These are phyloP conservation scores for Wickerhamomyces sp. DNA, from an alignment of 1,139 yeast genomes.

Conservation along the genomic window DNA sequence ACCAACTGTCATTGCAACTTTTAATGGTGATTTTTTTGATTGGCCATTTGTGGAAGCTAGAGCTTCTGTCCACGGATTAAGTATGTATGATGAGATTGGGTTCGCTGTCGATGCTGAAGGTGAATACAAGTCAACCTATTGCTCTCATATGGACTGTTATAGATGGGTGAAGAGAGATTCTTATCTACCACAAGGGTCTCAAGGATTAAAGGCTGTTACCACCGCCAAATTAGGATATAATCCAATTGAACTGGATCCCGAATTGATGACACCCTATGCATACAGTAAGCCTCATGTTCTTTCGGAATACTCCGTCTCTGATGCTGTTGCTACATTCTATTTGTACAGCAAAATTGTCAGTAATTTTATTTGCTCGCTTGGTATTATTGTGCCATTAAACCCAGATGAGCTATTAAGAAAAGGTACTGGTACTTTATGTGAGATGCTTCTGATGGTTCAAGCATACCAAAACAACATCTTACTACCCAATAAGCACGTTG, in stretches of 20 bases:
- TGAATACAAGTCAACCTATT: conserved; percentile 87
- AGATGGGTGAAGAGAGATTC: conserved; percentile 99
- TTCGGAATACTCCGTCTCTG: conserved; percentile 97
- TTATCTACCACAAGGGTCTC: conserved; percentile 96
- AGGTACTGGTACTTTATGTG: conserved; percentile 98
- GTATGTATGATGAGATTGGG: conserved; percentile 92
- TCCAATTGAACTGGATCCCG: conserved; percentile 96
- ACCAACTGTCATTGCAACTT: conserved; percentile 96
- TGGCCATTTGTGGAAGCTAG: conserved; percentile 98
- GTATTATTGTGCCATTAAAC: conserved; percentile 91
- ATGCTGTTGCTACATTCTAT: conserved; percentile 98
- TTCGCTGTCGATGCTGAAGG: conserved; percentile 87
- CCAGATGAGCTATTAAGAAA: conserved; percentile 96
- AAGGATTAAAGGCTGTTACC: conserved; percentile 97
- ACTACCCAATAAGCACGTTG: conserved; percentile 89
- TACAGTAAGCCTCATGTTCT: conserved; percentile 86
- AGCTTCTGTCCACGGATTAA: conserved; percentile 75
- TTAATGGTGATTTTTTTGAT: conserved; percentile 97
- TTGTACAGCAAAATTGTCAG: conserved; percentile 95
- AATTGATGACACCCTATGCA: conserved; percentile 96
- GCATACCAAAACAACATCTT: conserved; percentile 77
- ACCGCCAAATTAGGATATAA: conserved; percentile 94
- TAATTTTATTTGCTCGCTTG: conserved; percentile 93
- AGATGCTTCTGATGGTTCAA: conserved; percentile 95
- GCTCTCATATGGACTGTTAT: conserved; percentile 96